These are phyloP conservation scores for Pyronema domesticum DNA, from an alignment of 495 filamentous ascomycete species.

Conservation along the genomic window DNA sequence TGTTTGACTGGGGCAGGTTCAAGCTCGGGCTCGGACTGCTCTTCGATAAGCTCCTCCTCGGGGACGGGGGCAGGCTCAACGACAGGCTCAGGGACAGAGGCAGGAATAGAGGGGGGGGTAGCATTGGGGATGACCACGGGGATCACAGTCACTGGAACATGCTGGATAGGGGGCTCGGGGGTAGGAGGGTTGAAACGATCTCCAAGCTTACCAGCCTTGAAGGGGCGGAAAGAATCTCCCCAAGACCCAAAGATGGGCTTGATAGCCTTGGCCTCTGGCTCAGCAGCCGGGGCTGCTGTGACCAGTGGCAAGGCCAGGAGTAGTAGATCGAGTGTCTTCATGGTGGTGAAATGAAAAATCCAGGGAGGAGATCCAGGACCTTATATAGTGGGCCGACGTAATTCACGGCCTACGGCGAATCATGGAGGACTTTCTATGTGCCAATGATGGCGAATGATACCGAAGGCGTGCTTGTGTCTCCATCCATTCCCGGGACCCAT, in stretches of 20 bases:
- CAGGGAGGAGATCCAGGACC: no score
- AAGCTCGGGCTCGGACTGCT: background rate
- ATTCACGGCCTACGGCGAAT: no score
- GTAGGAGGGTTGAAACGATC: background rate
- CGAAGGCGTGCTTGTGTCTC: no score
- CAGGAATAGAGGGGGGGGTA: background rate
- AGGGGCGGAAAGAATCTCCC: background rate
- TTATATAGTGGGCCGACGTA: no score
- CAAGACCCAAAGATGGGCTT: slow-evolving; percentile 2
- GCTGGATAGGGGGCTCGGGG: background rate
- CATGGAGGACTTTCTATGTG: no score
- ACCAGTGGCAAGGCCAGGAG: background rate
- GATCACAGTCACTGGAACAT: background rate
- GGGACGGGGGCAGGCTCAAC: background rate
- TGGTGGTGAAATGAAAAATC: background rate
- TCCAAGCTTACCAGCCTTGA: background rate
- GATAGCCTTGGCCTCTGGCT: background rate
- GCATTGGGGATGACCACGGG: background rate
- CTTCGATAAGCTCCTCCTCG: background rate
- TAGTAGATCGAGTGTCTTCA: background rate
- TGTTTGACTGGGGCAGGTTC: background rate
- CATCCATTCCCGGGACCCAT: no score
- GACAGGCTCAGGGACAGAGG: background rate
- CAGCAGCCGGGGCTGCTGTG: background rate
- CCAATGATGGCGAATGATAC: no score